A percentile compares a stretch with the other conserved stretches of the same genome.
phyloP scores from a whole-genome alignment of 768 basidiomycete genomes.

The Russula lepida region DNA sequence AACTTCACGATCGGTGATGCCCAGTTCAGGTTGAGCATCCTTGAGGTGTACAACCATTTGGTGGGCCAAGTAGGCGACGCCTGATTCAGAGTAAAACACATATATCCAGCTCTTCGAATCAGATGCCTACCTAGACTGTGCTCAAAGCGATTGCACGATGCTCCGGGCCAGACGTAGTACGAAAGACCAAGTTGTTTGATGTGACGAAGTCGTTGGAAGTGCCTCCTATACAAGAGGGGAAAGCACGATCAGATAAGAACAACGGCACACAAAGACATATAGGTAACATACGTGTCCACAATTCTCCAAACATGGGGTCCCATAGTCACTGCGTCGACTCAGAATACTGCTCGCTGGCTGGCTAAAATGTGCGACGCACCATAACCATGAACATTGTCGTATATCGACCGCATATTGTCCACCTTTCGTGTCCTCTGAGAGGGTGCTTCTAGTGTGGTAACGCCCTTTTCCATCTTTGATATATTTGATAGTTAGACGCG shows the following conservation, averaged over 20 bases:
- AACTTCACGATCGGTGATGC: conserved; percentile 63
- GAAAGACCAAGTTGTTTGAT: conserved; percentile 78
- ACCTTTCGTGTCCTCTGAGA: neutral
- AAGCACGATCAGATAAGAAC: neutral
- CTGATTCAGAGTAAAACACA: conserved; percentile 32
- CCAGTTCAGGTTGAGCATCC: conserved; percentile 48
- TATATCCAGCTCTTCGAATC: neutral
- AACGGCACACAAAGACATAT: too few species aligned
- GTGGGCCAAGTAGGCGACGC: conserved; percentile 67
- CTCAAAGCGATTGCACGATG: conserved; percentile 76
- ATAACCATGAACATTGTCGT: conserved; percentile 10
- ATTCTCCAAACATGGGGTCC: conserved; percentile 35
- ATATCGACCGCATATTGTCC: conserved; percentile 10
- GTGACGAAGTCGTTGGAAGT: conserved; percentile 69
- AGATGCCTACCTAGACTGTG: conserved; percentile 58
- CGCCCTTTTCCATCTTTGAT: neutral
- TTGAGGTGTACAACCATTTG: conserved; percentile 51
- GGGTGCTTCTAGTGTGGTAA: neutral
- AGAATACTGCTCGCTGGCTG: neutral
- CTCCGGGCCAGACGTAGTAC: conserved; percentile 69
- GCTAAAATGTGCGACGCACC: neutral
- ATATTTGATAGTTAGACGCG: neutral
- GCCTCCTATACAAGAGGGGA: conserved; percentile 34
- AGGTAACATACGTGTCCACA: conserved; percentile 58
- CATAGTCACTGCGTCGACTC: conserved; percentile 8